These are phyloP conservation scores for Kalmusia sp. DNA, from an alignment of 2,329 filamentous ascomycete genomes.

Conservation along the genomic window DNA sequence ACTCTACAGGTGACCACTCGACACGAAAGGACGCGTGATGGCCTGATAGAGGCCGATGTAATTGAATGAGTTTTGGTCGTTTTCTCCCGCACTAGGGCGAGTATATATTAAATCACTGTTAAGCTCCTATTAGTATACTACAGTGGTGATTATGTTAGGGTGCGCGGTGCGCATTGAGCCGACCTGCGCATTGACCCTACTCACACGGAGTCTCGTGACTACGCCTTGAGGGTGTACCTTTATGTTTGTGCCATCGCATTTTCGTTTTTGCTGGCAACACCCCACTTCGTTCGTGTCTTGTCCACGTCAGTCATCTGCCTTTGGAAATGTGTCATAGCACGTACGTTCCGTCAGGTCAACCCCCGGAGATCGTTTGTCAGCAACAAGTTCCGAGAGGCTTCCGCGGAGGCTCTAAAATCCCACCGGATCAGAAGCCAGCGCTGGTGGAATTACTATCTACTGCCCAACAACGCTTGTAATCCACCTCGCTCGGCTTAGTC, in stretches of 20 bases:
- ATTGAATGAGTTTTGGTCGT: too few species aligned
- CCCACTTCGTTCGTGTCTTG: neutral
- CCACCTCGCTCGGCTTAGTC: slow-evolving; percentile 7
- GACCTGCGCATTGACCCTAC: too few species aligned
- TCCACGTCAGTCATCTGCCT: neutral
- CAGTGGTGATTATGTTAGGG: too few species aligned
- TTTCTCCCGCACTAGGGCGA: too few species aligned
- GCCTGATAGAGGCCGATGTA: too few species aligned
- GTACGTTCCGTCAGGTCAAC: neutral
- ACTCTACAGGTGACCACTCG: too few species aligned
- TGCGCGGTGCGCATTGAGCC: too few species aligned
- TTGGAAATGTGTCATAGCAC: neutral
- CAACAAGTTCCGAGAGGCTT: slow-evolving; percentile 6
- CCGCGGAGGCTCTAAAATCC: slow-evolving; percentile 12
- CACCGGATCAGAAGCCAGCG: slow-evolving; percentile 1
- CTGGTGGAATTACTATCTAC: slow-evolving; percentile 7
- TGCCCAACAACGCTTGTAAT: slow-evolving; percentile 1
- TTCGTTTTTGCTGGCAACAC: neutral
- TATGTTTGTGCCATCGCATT: neutral
- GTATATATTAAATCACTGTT: too few species aligned
- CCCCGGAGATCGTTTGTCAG: slow-evolving; percentile 2
- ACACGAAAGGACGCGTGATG: too few species aligned
- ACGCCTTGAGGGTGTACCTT: too few species aligned
- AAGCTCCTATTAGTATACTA: too few species aligned
- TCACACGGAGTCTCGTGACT: too few species aligned